Percentiles rank a stretch among this genome's conserved stretches.
Evolutionary conservation across 2,329 filamentous ascomycete species (phyloP).

Genomic region (Colletotrichum plurivorum): DNA sequence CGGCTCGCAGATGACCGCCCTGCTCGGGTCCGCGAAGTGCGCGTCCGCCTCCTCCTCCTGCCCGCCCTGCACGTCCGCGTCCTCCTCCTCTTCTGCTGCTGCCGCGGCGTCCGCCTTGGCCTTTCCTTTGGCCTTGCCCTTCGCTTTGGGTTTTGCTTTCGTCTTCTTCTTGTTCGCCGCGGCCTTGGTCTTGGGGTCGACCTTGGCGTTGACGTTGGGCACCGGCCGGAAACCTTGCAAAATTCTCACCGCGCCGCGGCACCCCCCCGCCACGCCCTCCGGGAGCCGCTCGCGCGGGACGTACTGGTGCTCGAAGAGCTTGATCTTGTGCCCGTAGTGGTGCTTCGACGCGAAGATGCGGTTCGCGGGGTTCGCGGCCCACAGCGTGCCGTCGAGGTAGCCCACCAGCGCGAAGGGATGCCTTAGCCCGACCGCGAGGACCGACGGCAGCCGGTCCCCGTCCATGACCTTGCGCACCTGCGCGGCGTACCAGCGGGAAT

Average conservation of each 20-base stretch:
- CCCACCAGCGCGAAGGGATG: conserved; percentile 70
- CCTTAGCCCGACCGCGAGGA: conserved; percentile 62
- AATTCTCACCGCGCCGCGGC: conserved; percentile 64
- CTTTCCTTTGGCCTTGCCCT: conserved; percentile 52
- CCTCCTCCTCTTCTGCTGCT: conserved; percentile 48
- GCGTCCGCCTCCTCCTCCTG: conserved; percentile 41
- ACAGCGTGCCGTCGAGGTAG: conserved; percentile 68
- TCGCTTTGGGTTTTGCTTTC: conserved; percentile 53
- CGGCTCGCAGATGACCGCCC: conserved; percentile 72
- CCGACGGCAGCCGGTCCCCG: conserved; percentile 64
- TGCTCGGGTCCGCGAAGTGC: conserved; percentile 53
- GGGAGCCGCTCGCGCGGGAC: conserved; percentile 51
- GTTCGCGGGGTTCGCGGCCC: conserved; percentile 61
- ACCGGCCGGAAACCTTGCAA: conserved; percentile 66
- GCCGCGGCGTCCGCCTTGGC: conserved; percentile 41
- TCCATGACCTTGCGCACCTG: conserved; percentile 67
- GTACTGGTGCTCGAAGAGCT: conserved; percentile 69
- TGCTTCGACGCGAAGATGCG: conserved; percentile 58
- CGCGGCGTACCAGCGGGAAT: conserved; percentile 64
- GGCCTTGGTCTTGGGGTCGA: conserved; percentile 58
- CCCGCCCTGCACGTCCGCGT: conserved; percentile 40
- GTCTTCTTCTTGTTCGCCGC: conserved; percentile 53
- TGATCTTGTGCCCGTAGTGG: conserved; percentile 55
- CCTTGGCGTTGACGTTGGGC: conserved; percentile 62
- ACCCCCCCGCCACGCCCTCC: background rate